Evolutionary conservation across 2,329 filamentous ascomycete species (phyloP).

Genomic region (Hymenoscyphus occultus): DNA sequence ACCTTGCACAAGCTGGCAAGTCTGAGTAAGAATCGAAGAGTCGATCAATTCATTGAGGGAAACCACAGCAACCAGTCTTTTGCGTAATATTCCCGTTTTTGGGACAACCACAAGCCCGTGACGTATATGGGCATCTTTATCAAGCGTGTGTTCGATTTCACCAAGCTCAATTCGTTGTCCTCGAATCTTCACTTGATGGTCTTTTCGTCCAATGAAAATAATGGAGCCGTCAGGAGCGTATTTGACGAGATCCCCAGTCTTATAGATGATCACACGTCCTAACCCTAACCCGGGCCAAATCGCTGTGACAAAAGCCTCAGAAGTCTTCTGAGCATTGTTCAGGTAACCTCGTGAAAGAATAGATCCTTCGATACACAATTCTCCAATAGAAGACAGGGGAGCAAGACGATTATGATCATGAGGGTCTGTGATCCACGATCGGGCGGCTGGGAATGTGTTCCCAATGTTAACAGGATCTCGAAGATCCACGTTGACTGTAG

Average conservation of each 20-base stretch:
- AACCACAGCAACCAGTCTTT: conserved; percentile 12
- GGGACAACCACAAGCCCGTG: conserved; percentile 13
- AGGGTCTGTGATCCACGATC: conserved; percentile 20
- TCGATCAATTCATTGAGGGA: conserved; percentile 10
- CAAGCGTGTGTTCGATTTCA: conserved; percentile 47
- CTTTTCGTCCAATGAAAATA: conserved; percentile 58
- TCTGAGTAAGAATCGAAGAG: neutral
- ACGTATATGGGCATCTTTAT: conserved; percentile 12
- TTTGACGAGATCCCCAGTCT: conserved; percentile 39
- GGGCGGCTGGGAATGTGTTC: neutral
- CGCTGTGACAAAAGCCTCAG: conserved; percentile 14
- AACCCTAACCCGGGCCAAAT: no score
- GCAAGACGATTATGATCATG: conserved; percentile 18
- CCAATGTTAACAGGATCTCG: conserved; percentile 12
- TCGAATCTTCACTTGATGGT: conserved; percentile 63
- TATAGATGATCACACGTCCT: conserved; percentile 29
- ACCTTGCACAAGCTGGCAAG: conserved; percentile 16
- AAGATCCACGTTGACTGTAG: conserved; percentile 2
- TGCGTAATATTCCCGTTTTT: conserved; percentile 9
- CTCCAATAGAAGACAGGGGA: conserved; percentile 23
- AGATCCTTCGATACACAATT: conserved; percentile 27
- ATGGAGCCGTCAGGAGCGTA: conserved; percentile 57
- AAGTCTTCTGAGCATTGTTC: conserved; percentile 22
- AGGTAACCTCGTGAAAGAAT: conserved; percentile 25
- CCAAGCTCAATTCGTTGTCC: conserved; percentile 62